Evolutionary conservation across 768 basidiomycete species (phyloP).

Genomic region (Termitomyces titanicus): DNA sequence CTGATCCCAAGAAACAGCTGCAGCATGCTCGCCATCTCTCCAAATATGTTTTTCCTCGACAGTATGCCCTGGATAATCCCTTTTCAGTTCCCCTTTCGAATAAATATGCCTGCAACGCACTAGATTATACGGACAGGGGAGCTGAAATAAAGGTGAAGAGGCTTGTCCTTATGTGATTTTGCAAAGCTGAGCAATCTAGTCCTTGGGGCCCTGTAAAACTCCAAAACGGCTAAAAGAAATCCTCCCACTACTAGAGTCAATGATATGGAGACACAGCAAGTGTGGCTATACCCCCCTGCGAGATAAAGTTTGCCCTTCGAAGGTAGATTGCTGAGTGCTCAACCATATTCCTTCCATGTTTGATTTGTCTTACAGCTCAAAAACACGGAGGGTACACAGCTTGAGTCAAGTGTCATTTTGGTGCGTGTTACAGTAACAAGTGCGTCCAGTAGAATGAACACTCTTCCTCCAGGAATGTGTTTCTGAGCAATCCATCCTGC

Average conservation of each 20-base stretch:
- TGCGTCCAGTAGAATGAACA: background rate
- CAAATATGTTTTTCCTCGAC: conserved; percentile 84
- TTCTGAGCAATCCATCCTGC: conserved; percentile 59
- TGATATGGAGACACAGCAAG: conserved; percentile 65
- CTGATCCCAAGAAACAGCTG: conserved; percentile 42
- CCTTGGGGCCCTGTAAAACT: conserved; percentile 55
- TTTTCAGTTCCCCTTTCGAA: conserved; percentile 35
- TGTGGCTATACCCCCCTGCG: conserved; percentile 68
- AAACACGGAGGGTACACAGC: conserved; percentile 30
- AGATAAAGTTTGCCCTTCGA: conserved; percentile 71
- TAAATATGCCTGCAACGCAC: conserved; percentile 31
- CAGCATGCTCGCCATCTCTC: conserved; percentile 59
- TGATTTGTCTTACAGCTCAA: conserved; percentile 28
- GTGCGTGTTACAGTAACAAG: conserved; percentile 29
- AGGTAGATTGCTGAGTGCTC: conserved; percentile 37
- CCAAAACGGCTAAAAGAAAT: conserved; percentile 65
- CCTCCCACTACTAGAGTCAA: conserved; percentile 50
- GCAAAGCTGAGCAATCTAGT: conserved; percentile 14
- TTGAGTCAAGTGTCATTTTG: conserved; percentile 65
- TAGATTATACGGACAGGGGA: conserved; percentile 61
- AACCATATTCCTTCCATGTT: background rate
- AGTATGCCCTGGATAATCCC: conserved; percentile 63
- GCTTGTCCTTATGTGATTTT: background rate
- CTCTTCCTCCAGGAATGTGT: conserved; percentile 59
- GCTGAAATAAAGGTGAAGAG: conserved; percentile 60